These are phyloP conservation scores for Leccinum aurantiacum DNA, from an alignment of 768 basidiomycete genomes.

Conservation along the genomic window DNA sequence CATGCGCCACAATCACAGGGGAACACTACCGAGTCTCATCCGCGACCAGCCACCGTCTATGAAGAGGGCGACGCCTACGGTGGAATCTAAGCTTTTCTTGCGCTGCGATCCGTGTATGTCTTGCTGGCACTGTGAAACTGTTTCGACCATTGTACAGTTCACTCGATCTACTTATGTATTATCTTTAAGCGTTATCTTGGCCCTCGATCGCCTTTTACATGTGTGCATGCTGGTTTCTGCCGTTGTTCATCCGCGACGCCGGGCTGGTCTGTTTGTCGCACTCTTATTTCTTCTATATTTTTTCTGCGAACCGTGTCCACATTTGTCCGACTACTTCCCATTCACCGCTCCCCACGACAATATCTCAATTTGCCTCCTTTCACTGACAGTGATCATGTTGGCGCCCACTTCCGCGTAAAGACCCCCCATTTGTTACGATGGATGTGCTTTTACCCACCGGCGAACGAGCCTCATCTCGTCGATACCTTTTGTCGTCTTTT, in stretches of 20 bases:
- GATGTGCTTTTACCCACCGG: constrained; percentile 29
- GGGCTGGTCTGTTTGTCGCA: constrained; percentile 30
- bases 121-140: constrained; percentile 12
- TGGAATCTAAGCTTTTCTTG: constrained; percentile 47
- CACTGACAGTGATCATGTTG: constrained; percentile 3
- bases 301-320: constrained; percentile 6
- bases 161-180: constrained; percentile 25
- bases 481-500: constrained; percentile 24
- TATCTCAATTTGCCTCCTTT: neutral
- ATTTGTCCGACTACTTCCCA: constrained; percentile 14
- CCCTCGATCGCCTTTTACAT: neutral
- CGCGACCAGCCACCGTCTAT: constrained; percentile 51
- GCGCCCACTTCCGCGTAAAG: constrained; percentile 17
- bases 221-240: constrained; percentile 25
- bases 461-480: constrained; percentile 39
- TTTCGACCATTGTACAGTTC: constrained; percentile 21
- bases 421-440: constrained; percentile 12
- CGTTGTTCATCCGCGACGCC: constrained; percentile 24
- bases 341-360: neutral
- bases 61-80: constrained; percentile 69
- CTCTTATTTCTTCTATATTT: neutral
- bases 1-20: constrained; percentile 11
- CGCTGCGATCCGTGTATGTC: constrained; percentile 5
- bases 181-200: constrained; percentile 13
- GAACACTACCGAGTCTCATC: constrained; percentile 19